Conservation (phyloP, 345 rosid genomes). For the Moricandia moricandioides region DNA sequence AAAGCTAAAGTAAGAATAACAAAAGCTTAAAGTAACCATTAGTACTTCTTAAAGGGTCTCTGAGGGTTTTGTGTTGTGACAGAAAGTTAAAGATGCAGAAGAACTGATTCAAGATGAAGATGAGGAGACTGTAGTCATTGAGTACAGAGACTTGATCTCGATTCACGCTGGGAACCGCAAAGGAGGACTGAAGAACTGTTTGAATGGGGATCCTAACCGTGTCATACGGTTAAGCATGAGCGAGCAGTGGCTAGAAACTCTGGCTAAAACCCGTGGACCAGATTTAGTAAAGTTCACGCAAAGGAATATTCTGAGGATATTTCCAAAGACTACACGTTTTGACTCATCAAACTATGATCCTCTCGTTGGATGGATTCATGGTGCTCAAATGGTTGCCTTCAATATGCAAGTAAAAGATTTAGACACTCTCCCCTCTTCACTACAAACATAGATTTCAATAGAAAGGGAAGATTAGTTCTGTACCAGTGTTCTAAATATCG, state of each 20-base stretch:
- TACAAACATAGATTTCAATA: neutral
- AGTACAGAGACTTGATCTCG: conserved; percentile 59
- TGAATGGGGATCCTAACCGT: conserved; percentile 43
- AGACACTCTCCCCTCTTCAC: neutral
- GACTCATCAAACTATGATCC: conserved; percentile 87
- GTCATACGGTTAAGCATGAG: conserved; percentile 68
- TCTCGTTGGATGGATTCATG: conserved; percentile 78
- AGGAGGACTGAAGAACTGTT: conserved; percentile 47
- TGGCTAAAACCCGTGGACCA: conserved; percentile 40
- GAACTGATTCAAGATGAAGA: conserved; percentile 42
- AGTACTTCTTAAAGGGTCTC: neutral
- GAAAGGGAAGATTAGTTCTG: neutral
- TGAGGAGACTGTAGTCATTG: conserved; percentile 41
- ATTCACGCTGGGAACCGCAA: conserved; percentile 72
- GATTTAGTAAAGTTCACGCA: conserved; percentile 75
- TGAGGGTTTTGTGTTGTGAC: conserved; percentile 24
- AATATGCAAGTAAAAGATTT: conserved; percentile 76
- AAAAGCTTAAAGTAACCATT: neutral
- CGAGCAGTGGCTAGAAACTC: conserved; percentile 66
- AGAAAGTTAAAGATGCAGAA: conserved; percentile 38
- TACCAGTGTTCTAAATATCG: neutral
- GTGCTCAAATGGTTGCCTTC: conserved; percentile 99
- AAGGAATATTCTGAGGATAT: conserved; percentile 67
- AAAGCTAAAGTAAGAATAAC: conserved; percentile 21
- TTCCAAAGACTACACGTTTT: conserved; percentile 72